phyloP scores from a whole-genome alignment of 768 basidiomycete genomes.

The Suillus luteus region DNA sequence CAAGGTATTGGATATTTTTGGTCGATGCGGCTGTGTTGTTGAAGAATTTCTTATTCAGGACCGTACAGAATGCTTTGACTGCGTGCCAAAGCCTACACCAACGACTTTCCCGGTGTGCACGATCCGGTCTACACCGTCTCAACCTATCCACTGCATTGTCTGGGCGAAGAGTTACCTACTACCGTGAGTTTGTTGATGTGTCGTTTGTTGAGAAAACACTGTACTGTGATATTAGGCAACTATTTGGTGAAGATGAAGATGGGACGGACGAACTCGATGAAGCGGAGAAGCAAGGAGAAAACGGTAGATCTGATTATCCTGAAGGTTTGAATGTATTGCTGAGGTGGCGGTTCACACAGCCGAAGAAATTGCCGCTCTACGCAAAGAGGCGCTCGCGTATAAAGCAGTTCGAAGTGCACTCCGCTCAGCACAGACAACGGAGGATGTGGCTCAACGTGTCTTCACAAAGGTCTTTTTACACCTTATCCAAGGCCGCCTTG shows the following conservation, averaged over 20 bases:
- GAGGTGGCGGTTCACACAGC: constrained; percentile 44
- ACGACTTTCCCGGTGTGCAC: constrained; percentile 98
- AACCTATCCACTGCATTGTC: constrained; percentile 98
- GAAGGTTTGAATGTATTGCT: constrained; percentile 3
- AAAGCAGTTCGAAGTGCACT: constrained; percentile 73
- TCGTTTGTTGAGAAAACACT: constrained; percentile 2
- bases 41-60: constrained; percentile 50
- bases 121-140: constrained; percentile 93
- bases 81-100: constrained; percentile 88
- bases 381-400: constrained; percentile 90
- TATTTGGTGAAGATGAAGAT: constrained; percentile 93
- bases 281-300: constrained; percentile 91
- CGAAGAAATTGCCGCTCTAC: constrained; percentile 85
- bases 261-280: constrained; percentile 83
- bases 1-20: constrained; percentile 50
- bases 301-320: constrained; percentile 53
- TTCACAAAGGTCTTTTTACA: constrained; percentile 77
- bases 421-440: constrained; percentile 40
- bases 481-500: not conserved
- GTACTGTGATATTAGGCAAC: constrained; percentile 54
- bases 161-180: constrained; percentile 98
- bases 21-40: not conserved
- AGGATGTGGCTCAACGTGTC: constrained; percentile 62
- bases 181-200: constrained; percentile 53
- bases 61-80: constrained; percentile 93